Base-by-base conservation (phyloP, 2,329 filamentous ascomycete genomes). In the Chaetomiaceae sp. region DNA sequence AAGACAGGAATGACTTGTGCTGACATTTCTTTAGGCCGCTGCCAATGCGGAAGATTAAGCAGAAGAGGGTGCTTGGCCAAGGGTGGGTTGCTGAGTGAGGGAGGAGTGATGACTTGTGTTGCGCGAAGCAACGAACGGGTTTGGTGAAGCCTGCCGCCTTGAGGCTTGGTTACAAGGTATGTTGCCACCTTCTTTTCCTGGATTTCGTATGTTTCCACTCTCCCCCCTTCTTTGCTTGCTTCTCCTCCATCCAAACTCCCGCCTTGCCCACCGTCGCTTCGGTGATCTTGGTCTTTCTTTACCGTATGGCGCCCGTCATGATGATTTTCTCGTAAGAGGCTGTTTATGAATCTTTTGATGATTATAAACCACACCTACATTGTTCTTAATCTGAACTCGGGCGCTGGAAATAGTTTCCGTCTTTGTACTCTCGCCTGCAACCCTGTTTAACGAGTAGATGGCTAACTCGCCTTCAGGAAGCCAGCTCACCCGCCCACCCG, bases 21-120 rank as follows among this genome's bases (percentile, higher is more conserved):
- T 50, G 41, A 50, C 19, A 20, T 21, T 16, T 17, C n/a, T 12
- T 30, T 41, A 50, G 48, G 91, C 86, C 88, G 12, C 68, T 99
- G 65, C 87, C 88, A 3, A 84, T 87, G n/a, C 84, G 83, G 69
- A 95, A 87, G 71, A 86, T 97, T 37, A 76, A 82, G 61, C 92
- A 97, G 72, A 83, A 71, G 68, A 89, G 85, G 70, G 79, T 89
- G 53, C 65, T 75, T 1, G 86, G 81, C 34, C 82, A 81, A 59
- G 87, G 86, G 0, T 95, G 90, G 89, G 78, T 86, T 58, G 79
- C 87, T 54, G 85, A 77, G 57, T 81, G 43, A 50, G 30, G 2
- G 13, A 19, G 5, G 12, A 12, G 9, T 14, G 20, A 17, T 20
- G 3, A 25, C 21, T n/a, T n/a, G n/a, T n/a, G n/a, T n/a, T n/a